Evolutionary conservation across 306 rosid genomes (phyloP).

Genomic region (Vigna radiata): DNA sequence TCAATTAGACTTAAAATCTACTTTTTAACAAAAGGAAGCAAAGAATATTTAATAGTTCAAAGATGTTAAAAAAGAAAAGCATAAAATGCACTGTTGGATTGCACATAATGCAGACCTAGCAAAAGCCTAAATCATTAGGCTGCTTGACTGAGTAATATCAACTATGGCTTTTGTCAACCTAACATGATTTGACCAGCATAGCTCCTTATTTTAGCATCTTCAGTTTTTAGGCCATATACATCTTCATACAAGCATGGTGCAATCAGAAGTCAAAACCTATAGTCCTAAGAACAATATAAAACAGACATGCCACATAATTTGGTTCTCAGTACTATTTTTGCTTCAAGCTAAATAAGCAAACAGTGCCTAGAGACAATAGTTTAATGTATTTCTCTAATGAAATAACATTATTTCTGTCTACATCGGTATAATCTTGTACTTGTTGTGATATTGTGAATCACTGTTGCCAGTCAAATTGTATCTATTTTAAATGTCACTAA

Average conservation of each 20-base stretch:
- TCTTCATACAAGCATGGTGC: slow-evolving; percentile 32
- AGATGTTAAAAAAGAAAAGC: neutral
- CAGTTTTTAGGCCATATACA: slow-evolving; percentile 3
- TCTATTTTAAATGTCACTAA: neutral
- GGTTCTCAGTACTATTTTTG: slow-evolving; percentile 4
- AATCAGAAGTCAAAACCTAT: slow-evolving; percentile 36
- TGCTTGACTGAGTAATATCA: slow-evolving; percentile 38
- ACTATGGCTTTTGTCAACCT: slow-evolving; percentile 33
- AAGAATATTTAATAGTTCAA: neutral
- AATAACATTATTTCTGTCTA: slow-evolving; percentile 31
- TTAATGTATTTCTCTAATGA: slow-evolving; percentile 16
- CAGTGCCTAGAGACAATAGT: slow-evolving; percentile 3
- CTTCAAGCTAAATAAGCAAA: slow-evolving; percentile 10
- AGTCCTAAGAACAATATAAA: slow-evolving; percentile 26
- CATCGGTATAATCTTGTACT: slow-evolving; percentile 2
- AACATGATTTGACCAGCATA: slow-evolving; percentile 30
- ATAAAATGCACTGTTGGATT: slow-evolving; percentile 12
- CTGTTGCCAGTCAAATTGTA: slow-evolving; percentile 29
- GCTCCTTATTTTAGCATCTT: slow-evolving; percentile 15
- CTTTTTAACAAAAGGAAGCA: neutral
- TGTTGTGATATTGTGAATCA: slow-evolving; percentile 35
- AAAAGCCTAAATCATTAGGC: slow-evolving; percentile 32
- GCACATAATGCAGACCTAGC: slow-evolving; percentile 28
- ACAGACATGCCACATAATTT: neutral
- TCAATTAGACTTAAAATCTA: too few species aligned